Conservation (phyloP, 2,329 filamentous ascomycete genomes). For the Colletotrichum zoysiae region DNA sequence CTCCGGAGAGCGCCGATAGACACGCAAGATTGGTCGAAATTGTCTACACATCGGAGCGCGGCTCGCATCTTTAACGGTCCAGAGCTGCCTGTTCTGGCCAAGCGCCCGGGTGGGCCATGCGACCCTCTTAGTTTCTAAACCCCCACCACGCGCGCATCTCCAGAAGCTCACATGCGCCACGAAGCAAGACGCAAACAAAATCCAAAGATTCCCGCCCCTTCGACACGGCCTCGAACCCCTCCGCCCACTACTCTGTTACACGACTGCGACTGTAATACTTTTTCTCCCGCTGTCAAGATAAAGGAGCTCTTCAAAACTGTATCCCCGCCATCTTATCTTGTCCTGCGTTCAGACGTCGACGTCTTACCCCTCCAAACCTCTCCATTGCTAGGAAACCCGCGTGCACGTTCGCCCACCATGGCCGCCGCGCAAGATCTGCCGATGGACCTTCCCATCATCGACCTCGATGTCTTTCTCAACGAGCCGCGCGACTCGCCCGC, state of each 20-base stretch:
- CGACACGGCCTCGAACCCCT: neutral
- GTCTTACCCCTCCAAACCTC: neutral
- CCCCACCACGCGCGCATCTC: conserved; percentile 31
- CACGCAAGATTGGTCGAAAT: conserved; percentile 12
- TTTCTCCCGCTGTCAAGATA: neutral
- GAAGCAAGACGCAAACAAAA: conserved; percentile 17
- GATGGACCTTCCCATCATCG: conserved; percentile 71
- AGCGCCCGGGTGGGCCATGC: conserved; percentile 30
- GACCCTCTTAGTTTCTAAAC: conserved; percentile 8
- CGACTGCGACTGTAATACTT: neutral
- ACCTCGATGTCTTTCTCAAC: conserved; percentile 69
- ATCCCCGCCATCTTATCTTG: neutral
- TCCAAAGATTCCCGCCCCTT: conserved; percentile 1
- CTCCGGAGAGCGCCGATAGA: conserved; percentile 33
- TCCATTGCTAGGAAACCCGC: neutral
- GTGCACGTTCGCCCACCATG: conserved; percentile 38
- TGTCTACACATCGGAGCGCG: neutral
- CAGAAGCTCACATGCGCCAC: conserved; percentile 31
- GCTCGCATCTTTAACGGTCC: conserved; percentile 30
- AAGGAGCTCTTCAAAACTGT: neutral
- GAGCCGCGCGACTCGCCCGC: conserved; percentile 56
- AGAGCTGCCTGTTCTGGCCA: conserved; percentile 36
- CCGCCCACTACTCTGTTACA: neutral
- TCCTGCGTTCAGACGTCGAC: neutral
- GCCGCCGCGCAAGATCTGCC: conserved; percentile 47